Base-by-base conservation (phyloP, 768 basidiomycete genomes). In the Suillus sp. region DNA sequence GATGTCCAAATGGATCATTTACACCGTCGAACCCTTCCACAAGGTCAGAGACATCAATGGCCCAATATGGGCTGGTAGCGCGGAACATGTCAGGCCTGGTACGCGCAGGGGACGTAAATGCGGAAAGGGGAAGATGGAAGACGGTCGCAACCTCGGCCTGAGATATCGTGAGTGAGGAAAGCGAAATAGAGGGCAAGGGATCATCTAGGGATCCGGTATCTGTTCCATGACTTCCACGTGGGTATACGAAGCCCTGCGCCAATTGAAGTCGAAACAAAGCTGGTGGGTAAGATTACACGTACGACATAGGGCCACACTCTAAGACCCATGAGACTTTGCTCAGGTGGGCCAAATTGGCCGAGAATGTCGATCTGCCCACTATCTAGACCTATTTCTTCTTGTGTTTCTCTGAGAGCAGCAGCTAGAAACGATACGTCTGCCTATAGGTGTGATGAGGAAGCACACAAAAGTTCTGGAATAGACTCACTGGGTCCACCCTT, bases 291-390 rank as follows among this genome's bases (percentile, higher is more conserved):
- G 16, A 27, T 18, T 27, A 18, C 9, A 50, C 48, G 16, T 50
- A 50, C 48, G 48, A 50, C 16, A 1, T 50, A 50, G 8, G 16
- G 48, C 48, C 48, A 50, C 4, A 50, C 48, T 27, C 48, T 50
- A 16, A 50, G 25, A 4, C 48, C 27, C 48, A 50, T 50, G 16
- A 50, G 48, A 18, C 27, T 50, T 50, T 78, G 68, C 70, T 89
- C 84, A 1, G 89, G 79, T 4, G 90, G 86, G 11, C 86, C 85
- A 20, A 92, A 76, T 61, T 81, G 74, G 6, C 92, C 92, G 1
- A 92, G 74, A 54, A 91, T 75, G 54, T 92, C 86, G 25, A 93
- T 78, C 65, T 84, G 48, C 27, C 16, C 25, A 27, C 18, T 14
- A 18, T 27, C 7, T 9, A 50, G 48, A 4, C 48, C 48, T 50